Percentiles rank a stretch among this genome's conserved stretches.
Evolutionary conservation across 139 green algal genomes (phyloP).

Genomic region (Chlorella sorokiniana): DNA sequence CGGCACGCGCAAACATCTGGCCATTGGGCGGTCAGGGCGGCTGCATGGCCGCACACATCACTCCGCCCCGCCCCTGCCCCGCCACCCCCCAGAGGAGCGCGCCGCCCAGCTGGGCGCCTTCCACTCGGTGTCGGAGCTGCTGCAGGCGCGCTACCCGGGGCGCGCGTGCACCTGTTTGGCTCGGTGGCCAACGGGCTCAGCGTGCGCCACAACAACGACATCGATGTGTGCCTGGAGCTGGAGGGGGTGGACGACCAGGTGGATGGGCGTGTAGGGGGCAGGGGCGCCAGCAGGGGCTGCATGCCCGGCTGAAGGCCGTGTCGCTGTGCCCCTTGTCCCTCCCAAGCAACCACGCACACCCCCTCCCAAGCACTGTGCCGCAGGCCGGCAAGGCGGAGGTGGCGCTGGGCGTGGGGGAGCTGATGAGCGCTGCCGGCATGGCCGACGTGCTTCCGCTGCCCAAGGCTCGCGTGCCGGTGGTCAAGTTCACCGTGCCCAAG

Average conservation of each 20-base stretch:
- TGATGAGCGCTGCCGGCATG: conserved; percentile 64
- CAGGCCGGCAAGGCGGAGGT: conserved; percentile 55
- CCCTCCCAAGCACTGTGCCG: neutral
- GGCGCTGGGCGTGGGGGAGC: conserved; percentile 61
- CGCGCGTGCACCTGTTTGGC: conserved; percentile 68
- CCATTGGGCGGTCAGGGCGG: neutral
- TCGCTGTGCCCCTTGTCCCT: neutral
- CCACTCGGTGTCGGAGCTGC: conserved; percentile 40
- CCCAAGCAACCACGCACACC: neutral
- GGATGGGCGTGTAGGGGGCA: neutral
- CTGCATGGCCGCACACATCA: neutral
- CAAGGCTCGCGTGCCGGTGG: conserved; percentile 83
- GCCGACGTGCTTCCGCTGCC: conserved; percentile 63
- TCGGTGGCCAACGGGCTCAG: conserved; percentile 72
- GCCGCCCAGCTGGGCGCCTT: conserved; percentile 48
- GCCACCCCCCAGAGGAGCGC: conserved; percentile 43
- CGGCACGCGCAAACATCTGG: neutral
- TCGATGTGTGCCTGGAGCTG: conserved; percentile 81
- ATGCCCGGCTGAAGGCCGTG: neutral
- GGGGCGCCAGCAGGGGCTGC: neutral
- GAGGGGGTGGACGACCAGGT: conserved; percentile 34
- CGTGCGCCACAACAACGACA: conserved; percentile 74
- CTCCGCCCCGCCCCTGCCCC: neutral
- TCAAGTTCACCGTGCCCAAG: conserved; percentile 77
- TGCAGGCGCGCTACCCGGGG: conserved; percentile 56